These are phyloP conservation scores for Aphanoascus verrucosus DNA, from an alignment of 2,329 filamentous ascomycete species.

Conservation along the genomic window DNA sequence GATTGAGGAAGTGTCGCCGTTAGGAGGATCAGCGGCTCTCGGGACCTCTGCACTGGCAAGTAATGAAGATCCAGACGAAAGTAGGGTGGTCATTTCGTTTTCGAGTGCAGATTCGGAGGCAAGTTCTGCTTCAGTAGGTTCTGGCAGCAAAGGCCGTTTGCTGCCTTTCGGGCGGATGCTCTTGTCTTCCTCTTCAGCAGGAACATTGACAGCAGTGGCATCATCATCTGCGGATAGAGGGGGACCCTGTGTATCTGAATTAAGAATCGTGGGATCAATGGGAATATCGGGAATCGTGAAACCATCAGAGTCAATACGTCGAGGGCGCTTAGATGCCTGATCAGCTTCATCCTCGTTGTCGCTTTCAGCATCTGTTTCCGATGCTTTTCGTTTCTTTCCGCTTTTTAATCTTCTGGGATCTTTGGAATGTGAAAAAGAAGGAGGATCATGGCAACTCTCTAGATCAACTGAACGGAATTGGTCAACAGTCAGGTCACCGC, in stretches of 20 bases:
- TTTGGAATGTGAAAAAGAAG: constrained; percentile 55
- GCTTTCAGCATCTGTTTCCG: constrained; percentile 33
- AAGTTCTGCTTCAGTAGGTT: constrained; percentile 49
- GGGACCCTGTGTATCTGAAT: constrained; percentile 6
- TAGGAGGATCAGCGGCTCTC: not conserved
- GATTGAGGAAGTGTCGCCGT: constrained; percentile 7
- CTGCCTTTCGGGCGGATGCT: constrained; percentile 24
- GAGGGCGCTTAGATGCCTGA: constrained; percentile 22
- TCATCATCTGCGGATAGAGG: not conserved
- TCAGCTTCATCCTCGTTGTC: constrained; percentile 40
- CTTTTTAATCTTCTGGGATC: constrained; percentile 50
- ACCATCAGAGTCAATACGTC: constrained; percentile 53
- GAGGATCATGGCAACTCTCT: constrained; percentile 68
- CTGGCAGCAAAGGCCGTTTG: constrained; percentile 30
- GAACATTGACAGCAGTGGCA: not conserved
- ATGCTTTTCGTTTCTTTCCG: constrained; percentile 24
- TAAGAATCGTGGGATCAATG: constrained; percentile 35
- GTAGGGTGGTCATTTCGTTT: constrained; percentile 58
- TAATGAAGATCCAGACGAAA: constrained; percentile 36
- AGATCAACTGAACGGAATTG: constrained; percentile 53
- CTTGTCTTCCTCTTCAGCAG: not conserved
- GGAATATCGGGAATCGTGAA: constrained; percentile 52
- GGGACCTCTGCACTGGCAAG: constrained; percentile 21
- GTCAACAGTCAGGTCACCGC: constrained; percentile 73
- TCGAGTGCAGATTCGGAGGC: constrained; percentile 53